These are phyloP conservation scores for Solanum chiquidenum DNA, from an alignment of 257 asterid species.

Conservation along the genomic window DNA sequence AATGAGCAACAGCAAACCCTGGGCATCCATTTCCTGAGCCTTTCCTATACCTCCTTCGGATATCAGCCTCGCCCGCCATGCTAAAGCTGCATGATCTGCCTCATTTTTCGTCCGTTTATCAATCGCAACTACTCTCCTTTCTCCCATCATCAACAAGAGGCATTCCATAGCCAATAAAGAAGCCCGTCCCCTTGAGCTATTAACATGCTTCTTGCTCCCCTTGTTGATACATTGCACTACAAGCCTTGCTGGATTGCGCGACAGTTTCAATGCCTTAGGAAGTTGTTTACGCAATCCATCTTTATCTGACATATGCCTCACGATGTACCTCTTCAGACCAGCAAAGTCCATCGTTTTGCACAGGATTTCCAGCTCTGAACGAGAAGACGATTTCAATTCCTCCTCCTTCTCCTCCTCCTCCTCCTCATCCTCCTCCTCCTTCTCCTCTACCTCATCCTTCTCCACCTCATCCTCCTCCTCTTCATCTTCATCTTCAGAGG, in stretches of 20 bases:
- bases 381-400: neutral
- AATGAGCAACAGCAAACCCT: constrained; percentile 64
- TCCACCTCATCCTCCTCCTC: neutral
- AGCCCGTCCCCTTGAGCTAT: constrained; percentile 50
- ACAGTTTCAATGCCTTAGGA: constrained; percentile 50
- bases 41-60: constrained; percentile 50
- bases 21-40: constrained; percentile 58
- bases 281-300: constrained; percentile 52
- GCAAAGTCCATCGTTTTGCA: constrained; percentile 50
- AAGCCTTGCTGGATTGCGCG: constrained; percentile 45
- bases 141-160: constrained; percentile 40
- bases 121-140: constrained; percentile 11
- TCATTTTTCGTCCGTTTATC: constrained; percentile 28
- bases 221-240: constrained; percentile 59
- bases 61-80: constrained; percentile 66
- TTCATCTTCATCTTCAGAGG: neutral
- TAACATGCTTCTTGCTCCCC: constrained; percentile 41
- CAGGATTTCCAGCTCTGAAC: constrained; percentile 22
- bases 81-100: constrained; percentile 44
- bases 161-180: constrained; percentile 68
- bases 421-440: accelerated
- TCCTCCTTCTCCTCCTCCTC: neutral
- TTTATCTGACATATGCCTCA: constrained; percentile 21
- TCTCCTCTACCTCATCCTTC: accelerated
- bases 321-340: constrained; percentile 40